Percentiles rank a stretch among this genome's conserved stretches.
Evolutionary conservation across 1,284 basidiomycete genomes (phyloP).

Genomic region (Ceratobasidium sp.): DNA sequence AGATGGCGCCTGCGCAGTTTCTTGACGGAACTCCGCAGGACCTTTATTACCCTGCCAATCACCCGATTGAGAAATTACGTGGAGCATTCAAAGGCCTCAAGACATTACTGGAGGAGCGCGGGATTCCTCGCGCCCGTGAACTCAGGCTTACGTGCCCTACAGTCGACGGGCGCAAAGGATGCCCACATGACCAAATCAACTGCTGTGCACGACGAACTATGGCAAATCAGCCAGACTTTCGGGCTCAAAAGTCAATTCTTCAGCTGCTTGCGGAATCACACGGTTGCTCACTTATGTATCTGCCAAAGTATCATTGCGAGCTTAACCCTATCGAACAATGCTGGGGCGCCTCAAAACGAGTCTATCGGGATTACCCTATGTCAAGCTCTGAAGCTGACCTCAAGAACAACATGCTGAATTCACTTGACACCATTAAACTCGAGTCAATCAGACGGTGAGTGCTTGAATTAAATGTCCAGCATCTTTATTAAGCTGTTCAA

Average conservation of each 20-base stretch:
- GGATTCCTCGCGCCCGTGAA: conserved; percentile 32
- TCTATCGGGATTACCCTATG: conserved; percentile 9
- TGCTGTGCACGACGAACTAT: conserved; percentile 41
- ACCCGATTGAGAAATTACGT: conserved; percentile 48
- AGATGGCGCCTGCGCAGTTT: conserved; percentile 42
- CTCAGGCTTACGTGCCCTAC: conserved; percentile 43
- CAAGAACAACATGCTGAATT: conserved; percentile 25
- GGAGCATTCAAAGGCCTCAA: conserved; percentile 56
- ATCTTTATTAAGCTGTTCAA: no score
- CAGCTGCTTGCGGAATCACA: conserved; percentile 14
- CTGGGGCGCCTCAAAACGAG: conserved; percentile 14
- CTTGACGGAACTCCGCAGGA: conserved; percentile 48
- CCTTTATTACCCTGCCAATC: conserved; percentile 53
- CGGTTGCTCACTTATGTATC: conserved; percentile 38
- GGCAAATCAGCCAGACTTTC: conserved; percentile 39
- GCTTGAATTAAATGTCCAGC: no score
- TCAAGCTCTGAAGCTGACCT: conserved; percentile 37
- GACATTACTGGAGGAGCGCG: conserved; percentile 51
- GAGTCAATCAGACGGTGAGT: conserved; percentile 29
- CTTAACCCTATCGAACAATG: conserved; percentile 30
- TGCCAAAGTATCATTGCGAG: conserved; percentile 45
- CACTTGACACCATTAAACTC: conserved; percentile 23
- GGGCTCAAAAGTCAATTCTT: conserved; percentile 41
- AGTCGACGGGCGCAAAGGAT: conserved; percentile 16
- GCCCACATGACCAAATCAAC: neutral